Base-by-base conservation (phyloP, 257 asterid species). In the Fraxinus pennsylvanica region DNA sequence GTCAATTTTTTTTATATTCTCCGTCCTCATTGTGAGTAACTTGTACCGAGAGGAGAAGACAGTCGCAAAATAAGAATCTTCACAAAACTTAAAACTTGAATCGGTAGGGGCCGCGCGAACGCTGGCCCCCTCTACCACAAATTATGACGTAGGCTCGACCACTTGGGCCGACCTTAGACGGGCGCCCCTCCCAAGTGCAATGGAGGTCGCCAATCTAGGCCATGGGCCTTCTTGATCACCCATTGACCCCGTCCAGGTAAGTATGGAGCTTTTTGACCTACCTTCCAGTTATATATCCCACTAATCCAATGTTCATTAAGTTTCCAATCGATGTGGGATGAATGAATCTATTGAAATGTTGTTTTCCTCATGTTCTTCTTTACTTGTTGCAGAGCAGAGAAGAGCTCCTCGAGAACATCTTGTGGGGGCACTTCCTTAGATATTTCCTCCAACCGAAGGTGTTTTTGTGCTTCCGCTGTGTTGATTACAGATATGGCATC, bases 401-500 rank as follows among this genome's bases (percentile, higher is more conserved):
- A 91, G 0, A 90, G 82, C 43, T 90, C 88, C 27, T 87, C 82
- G 17, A 90, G 90, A 6, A 87, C 92, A 50, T 78, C 90, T 10
- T 45, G 50, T 33, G 85, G 88, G 3, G 81, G 80, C 6, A 15
- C 74, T 76, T 80, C 83, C 68, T 81, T 80, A 65, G 90, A 84
- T 72, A 90, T 91, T 77, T 87, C 91, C 68, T 85, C 94, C 9
- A 86, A 76, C 35, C 79, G 87, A 52, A 83, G 79, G 6, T 73
- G 74, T 43, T 88, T 89, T 82, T 91, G 90, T 71, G 79, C 54
- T 74, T 89, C 86, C 6, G 74, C 87, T 19, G 92, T 74, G 19
- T 84, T 83, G 80, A 91, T 78, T 4, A 89, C 86, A 61, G 97
- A 88, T 19, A 68, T 66, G 80, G 96, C 92, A 67, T 92, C 94